Percentiles rank a stretch among this genome's conserved stretches.
phyloP scores from a whole-genome alignment of 1,284 basidiomycete species.

The Ganoderma boninense region DNA sequence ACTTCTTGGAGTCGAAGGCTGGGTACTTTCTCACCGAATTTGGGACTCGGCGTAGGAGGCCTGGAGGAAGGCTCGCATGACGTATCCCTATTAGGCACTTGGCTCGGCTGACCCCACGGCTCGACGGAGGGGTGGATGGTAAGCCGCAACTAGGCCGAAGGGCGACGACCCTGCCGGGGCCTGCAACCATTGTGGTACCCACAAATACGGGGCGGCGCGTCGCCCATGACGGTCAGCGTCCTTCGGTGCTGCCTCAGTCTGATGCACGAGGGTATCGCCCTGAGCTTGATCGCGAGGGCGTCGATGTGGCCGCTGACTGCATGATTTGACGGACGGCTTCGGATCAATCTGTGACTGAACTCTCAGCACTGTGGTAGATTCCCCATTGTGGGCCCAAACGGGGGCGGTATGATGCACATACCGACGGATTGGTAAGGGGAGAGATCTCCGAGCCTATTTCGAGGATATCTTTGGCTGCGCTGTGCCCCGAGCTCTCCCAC shows the following conservation, averaged over 20 bases:
- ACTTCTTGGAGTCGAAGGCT: constrained; percentile 1
- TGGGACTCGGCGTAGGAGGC: neutral
- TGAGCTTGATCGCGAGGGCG: neutral
- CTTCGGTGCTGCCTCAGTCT: neutral
- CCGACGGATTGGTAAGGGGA: constrained; percentile 7
- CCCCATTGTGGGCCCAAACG: constrained; percentile 17
- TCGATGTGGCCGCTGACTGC: neutral
- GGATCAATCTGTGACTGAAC: neutral
- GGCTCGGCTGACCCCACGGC: neutral
- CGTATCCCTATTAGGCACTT: constrained; percentile 5
- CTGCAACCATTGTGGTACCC: neutral
- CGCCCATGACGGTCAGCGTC: neutral
- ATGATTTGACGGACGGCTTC: neutral
- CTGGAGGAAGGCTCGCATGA: neutral
- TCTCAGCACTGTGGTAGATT: constrained; percentile 4
- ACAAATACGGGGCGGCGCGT: neutral
- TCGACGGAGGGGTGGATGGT: neutral
- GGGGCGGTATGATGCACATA: constrained; percentile 5
- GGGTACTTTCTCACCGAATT: neutral
- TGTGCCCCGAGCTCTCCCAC: constrained; percentile 4
- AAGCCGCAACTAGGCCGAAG: neutral
- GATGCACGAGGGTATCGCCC: neutral
- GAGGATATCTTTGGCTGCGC: constrained; percentile 24
- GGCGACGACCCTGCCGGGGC: too few species aligned
- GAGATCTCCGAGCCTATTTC: constrained; percentile 27